Conservation (phyloP, 805 yeast species). For the Hanseniaspora osmophila region DNA sequence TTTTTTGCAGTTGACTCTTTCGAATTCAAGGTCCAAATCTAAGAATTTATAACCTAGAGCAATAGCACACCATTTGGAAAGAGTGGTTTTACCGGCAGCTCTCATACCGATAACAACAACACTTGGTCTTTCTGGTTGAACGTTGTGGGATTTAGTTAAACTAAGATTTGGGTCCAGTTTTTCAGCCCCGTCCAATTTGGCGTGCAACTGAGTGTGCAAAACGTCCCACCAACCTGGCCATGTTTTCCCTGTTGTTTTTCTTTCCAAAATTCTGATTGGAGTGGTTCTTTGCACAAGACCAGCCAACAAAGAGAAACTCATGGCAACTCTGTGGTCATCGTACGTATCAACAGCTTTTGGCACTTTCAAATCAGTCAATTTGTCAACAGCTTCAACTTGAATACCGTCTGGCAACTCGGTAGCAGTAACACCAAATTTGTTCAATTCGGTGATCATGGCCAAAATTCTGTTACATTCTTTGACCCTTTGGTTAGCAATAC, state of each 20-base stretch:
- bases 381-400: slow-evolving; percentile 58
- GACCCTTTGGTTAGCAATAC: slow-evolving; percentile 96
- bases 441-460: slow-evolving; percentile 83
- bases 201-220: slow-evolving; percentile 54
- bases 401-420: slow-evolving; percentile 87
- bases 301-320: slow-evolving; percentile 85
- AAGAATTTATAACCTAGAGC: slow-evolving; percentile 50
- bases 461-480: slow-evolving; percentile 92
- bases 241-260: slow-evolving; percentile 89
- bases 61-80: slow-evolving; percentile 66
- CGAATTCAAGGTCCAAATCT: slow-evolving; percentile 69
- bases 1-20: slow-evolving; percentile 28
- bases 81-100: slow-evolving; percentile 89
- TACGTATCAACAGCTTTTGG: slow-evolving; percentile 59
- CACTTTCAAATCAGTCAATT: slow-evolving; percentile 31
- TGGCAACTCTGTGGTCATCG: slow-evolving; percentile 96
- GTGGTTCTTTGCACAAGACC: slow-evolving; percentile 36
- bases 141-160: slow-evolving; percentile 6
- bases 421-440: slow-evolving; percentile 80
- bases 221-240: slow-evolving; percentile 99
- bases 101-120: slow-evolving; percentile 90
- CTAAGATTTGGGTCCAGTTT: slow-evolving; percentile 13
- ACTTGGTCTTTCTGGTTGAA: slow-evolving; percentile 22
- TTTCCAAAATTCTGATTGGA: slow-evolving; percentile 65
- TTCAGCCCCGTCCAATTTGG: slow-evolving; percentile 59